Base-by-base conservation (phyloP, 1,284 basidiomycete genomes). In the Heliocybe sulcata region DNA sequence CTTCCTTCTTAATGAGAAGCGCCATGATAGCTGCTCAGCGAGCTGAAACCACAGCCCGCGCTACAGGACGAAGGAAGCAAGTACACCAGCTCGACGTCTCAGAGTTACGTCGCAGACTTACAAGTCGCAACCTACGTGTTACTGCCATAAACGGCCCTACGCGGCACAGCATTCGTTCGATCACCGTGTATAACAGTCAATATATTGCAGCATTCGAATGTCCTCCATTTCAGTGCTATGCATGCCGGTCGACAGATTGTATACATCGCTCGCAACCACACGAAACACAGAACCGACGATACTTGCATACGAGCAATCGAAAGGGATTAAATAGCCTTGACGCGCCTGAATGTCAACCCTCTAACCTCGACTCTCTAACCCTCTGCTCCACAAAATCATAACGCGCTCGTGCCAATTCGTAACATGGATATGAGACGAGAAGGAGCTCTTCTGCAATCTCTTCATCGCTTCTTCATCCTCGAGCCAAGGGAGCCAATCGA, bases 1-100 rank as follows among this genome's bases (percentile, higher is more conserved):
- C 92, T 74, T 95, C 93, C 78, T 93, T 94, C 77, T 95, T 95
- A 61, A 89, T 89, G 65, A 80, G 79, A 64, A 92, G 77, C 69
- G 90, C 71, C 87, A 94, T 82, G 65, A 72, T 73, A 63, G 77
- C 35, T 38, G 38, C 25, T 27, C 56, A 55, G 54, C 57, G n/a
- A 22, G 49, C 22, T 35, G 19, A 35, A 56, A 47, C 52, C 53
- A 57, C 51, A 56, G 60, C 56, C 55, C 59, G 55, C 58, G 54
- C 52, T 56, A 22, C 47, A 50, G 45, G 20, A 23, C 31, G 27
- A 23, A 14, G n/a, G 26, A 51, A 8, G 50, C 51, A 33, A n/a
- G 29, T 54, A 23, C 48, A 38, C 51, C n/a, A 38, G 25, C 9
- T 20, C 22, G 25, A 54, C 53, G 54, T 48, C n/a, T n/a, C n/a